Base-by-base conservation (phyloP, 257 asterid species). In the Rauvolfia tetraphylla region DNA sequence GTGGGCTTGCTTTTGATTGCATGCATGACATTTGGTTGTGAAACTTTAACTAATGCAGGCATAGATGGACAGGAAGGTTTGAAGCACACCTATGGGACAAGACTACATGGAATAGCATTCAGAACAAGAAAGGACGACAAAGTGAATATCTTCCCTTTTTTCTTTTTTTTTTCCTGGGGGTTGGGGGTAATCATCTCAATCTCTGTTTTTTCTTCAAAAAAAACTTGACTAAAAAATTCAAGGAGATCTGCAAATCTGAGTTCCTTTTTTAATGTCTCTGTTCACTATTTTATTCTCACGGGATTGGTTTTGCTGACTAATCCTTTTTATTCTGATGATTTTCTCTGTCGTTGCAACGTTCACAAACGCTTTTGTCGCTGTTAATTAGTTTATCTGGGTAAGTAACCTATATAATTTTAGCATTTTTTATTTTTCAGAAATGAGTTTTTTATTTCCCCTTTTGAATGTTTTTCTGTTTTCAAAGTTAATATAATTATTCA, bases 1-100 rank as follows among this genome's bases (percentile, higher is more conserved):
- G 5, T 11, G 15, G 20, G 15, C 31, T 56, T 56, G 10, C 48
- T 65, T 72, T 31, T 49, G 27, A 31, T 79, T 87, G 92, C 95
- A 90, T 88, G 96, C 97, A 90, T 87, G 92, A 76, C 72, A 74
- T 76, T 79, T 20, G 63, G 5, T 36, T 68, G 31, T n/a, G n/a
- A n/a, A n/a, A n/a, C n/a, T 7, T 70, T 38, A 51, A 73, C 13
- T 46, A 42, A 18, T 59, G 71, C 83, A 94, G 98, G 90, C 98
- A 94, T 75, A 84, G 98, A 57, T 92, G 97, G 92, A 92, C 97
- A 13, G 97, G 97, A 71, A 83, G 97, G 36, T 94, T 73, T 76
- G 98, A 94, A 68, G 97, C 98, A 38, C 98, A 94, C 66, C 86
- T 94, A 5, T 94, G 98, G 98, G 98, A 94, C 86, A 94, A 90